A percentile compares a stretch with the other conserved stretches of the same genome.
Evolutionary conservation across 176 grass and related monocot species (phyloP).

Genomic region (Oryza longistaminata): DNA sequence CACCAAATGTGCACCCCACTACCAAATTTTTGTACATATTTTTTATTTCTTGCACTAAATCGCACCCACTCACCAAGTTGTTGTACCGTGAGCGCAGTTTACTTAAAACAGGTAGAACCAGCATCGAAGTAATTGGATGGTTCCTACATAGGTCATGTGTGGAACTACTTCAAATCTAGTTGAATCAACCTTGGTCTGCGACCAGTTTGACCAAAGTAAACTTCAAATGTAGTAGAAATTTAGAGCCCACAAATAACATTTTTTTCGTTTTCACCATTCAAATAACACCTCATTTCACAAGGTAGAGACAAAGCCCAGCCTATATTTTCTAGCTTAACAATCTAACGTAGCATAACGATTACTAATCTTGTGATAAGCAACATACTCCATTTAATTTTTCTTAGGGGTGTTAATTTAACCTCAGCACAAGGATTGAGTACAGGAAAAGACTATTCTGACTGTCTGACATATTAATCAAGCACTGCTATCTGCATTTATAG

Average conservation of each 20-base stretch:
- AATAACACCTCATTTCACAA: background rate
- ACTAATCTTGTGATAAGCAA: background rate
- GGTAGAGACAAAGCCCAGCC: background rate
- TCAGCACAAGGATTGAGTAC: background rate
- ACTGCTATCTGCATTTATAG: background rate
- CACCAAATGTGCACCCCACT: background rate
- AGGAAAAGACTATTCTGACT: background rate
- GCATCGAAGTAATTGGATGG: background rate
- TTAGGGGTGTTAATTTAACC: background rate
- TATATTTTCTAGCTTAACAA: background rate
- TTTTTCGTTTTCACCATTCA: background rate
- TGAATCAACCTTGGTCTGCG: background rate
- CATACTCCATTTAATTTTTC: background rate
- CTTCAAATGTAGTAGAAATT: background rate
- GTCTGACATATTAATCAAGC: background rate
- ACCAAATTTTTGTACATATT: background rate
- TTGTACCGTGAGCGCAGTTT: background rate
- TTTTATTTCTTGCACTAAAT: background rate
- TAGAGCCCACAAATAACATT: background rate
- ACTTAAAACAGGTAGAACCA: background rate
- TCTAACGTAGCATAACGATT: background rate
- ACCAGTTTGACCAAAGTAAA: background rate
- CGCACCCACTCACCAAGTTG: background rate
- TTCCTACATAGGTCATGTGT: background rate
- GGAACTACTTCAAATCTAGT: background rate